A percentile compares a stretch with the other conserved stretches of the same genome.
Evolutionary conservation across 192 early-diverging fungal species (phyloP).

Genomic region (Coemansia guatemalensis): DNA sequence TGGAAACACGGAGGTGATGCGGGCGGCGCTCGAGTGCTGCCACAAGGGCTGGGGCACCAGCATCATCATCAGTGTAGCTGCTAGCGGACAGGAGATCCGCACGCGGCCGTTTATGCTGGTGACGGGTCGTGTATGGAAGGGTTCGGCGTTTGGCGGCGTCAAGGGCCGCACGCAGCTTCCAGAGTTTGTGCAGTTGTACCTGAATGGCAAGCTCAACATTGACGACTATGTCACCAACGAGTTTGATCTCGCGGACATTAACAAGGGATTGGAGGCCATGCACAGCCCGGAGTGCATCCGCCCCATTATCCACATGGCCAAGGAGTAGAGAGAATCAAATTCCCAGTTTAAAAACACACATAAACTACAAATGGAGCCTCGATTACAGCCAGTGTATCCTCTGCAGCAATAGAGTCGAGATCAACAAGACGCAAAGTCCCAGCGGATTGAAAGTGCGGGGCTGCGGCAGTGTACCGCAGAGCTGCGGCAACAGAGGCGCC

Average conservation of each 20-base stretch:
- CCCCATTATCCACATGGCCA: slow-evolving; percentile 42
- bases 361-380: slow-evolving; percentile 48
- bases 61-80: slow-evolving; percentile 90
- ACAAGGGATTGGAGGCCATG: slow-evolving; percentile 93
- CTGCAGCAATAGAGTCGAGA: slow-evolving; percentile 22
- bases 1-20: slow-evolving; percentile 87
- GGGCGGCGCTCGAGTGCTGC: slow-evolving; percentile 90
- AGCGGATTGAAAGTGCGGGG: slow-evolving; percentile 42
- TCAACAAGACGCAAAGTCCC: slow-evolving; percentile 27
- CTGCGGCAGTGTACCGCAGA: slow-evolving; percentile 40
- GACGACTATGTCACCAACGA: slow-evolving; percentile 90
- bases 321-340: slow-evolving; percentile 17
- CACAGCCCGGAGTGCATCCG: slow-evolving; percentile 66
- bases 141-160: slow-evolving; percentile 95
- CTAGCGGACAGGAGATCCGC: slow-evolving; percentile 85
- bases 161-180: slow-evolving; percentile 93
- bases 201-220: slow-evolving; percentile 81
- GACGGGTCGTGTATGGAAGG: slow-evolving; percentile 95
- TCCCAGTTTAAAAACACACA: slow-evolving; percentile 12
- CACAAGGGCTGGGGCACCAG: slow-evolving; percentile 93
- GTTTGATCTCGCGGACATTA: slow-evolving; percentile 80
- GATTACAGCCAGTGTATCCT: slow-evolving; percentile 25
- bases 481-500: slow-evolving; percentile 32
- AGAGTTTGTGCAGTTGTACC: slow-evolving; percentile 82
- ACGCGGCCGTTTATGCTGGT: slow-evolving; percentile 97